Conservation (phyloP, 805 yeast species). For the Saturnispora galanensis region DNA sequence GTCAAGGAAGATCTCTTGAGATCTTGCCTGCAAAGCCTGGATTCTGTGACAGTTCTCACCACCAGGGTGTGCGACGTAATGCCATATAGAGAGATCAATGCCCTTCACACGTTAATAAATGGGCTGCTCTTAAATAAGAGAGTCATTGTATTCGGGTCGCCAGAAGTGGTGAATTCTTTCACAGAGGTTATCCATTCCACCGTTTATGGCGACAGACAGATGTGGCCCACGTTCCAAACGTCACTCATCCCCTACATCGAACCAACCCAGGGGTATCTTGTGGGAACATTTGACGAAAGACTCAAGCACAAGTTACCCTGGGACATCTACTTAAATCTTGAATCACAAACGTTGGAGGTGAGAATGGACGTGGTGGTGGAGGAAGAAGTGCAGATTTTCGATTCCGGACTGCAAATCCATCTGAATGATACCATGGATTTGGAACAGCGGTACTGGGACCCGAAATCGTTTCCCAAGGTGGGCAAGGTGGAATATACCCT, state of each 20-base stretch:
- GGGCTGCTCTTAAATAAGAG: slow-evolving; percentile 40
- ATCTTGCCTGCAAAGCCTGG: slow-evolving; percentile 13
- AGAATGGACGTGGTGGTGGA: background rate
- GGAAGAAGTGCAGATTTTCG: background rate
- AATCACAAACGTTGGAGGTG: slow-evolving; percentile 32
- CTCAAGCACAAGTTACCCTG: slow-evolving; percentile 44
- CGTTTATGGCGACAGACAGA: background rate
- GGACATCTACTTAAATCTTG: slow-evolving; percentile 57
- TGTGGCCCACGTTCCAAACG: slow-evolving; percentile 14
- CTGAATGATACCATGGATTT: background rate
- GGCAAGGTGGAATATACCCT: background rate
- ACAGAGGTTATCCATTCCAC: slow-evolving; percentile 32
- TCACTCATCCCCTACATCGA: too few relatives aligned
- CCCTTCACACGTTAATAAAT: slow-evolving; percentile 35
- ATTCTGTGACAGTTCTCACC: slow-evolving; percentile 5
- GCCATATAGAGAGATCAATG: slow-evolving; percentile 17
- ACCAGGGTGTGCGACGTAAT: slow-evolving; percentile 10
- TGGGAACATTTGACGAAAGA: slow-evolving; percentile 63
- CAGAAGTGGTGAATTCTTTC: slow-evolving; percentile 40
- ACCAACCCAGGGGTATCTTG: slow-evolving; percentile 28
- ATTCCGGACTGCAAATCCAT: background rate
- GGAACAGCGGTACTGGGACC: slow-evolving; percentile 11
- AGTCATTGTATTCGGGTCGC: slow-evolving; percentile 31
- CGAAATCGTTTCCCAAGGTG: slow-evolving; percentile 10
- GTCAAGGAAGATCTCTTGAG: slow-evolving; percentile 21